A percentile compares a stretch with the other conserved stretches of the same genome.
These are phyloP conservation scores for Lolium rigidum DNA, from an alignment of 176 grass and related monocot species.

Conservation along the genomic window DNA sequence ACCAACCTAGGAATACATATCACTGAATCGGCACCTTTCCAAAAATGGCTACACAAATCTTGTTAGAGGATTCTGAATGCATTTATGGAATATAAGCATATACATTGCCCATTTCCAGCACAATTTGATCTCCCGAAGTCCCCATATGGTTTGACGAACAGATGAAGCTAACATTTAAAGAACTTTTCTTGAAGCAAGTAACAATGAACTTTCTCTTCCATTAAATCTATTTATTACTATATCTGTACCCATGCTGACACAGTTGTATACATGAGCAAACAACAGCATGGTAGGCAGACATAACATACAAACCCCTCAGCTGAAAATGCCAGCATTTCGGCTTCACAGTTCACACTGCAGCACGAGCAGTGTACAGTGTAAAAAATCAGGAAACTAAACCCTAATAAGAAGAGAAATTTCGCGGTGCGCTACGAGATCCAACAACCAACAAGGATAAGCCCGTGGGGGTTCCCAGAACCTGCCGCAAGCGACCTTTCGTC, in stretches of 20 bases:
- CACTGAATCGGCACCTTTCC: background rate
- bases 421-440: slow-evolving; percentile 19
- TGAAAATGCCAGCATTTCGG: background rate
- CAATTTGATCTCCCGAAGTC: slow-evolving; percentile 2
- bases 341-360: background rate
- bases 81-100: slow-evolving; percentile 25
- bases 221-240: background rate
- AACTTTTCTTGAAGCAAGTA: background rate
- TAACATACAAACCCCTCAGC: background rate
- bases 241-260: background rate
- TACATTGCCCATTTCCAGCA: background rate
- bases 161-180: background rate
- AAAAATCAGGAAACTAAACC: background rate
- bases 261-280: background rate
- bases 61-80: background rate
- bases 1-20: background rate
- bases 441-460: background rate
- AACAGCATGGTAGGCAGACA: background rate
- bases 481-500: background rate
- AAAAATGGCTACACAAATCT: background rate
- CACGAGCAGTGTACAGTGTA: background rate
- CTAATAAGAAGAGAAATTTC: slow-evolving; percentile 5
- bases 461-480: background rate
- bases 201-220: background rate
- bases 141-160: slow-evolving; percentile 2